Evolutionary conservation across 257 asterid species (phyloP).

Genomic region (Eustoma russellianum): DNA sequence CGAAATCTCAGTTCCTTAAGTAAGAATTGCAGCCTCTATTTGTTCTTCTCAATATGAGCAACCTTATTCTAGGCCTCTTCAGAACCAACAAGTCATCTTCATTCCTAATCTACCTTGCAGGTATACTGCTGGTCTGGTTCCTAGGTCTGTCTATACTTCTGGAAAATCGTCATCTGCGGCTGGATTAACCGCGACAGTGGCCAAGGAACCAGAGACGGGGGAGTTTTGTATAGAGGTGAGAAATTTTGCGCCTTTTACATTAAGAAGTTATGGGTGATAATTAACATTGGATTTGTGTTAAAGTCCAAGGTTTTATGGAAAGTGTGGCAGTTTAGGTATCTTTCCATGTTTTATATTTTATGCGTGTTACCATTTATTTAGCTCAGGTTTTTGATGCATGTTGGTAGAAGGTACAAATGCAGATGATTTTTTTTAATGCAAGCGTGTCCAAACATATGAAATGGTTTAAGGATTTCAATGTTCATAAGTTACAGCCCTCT

Average conservation of each 20-base stretch:
- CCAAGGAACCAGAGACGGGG: constrained; percentile 99
- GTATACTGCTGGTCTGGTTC: constrained; percentile 77
- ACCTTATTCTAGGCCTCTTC: background rate
- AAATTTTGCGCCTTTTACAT: background rate
- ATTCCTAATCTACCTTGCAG: constrained; percentile 29
- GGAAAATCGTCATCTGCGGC: constrained; percentile 99
- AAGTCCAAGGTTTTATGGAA: no score
- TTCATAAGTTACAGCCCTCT: no score
- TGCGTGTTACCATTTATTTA: no score
- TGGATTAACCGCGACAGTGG: constrained; percentile 97
- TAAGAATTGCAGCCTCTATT: constrained; percentile 13
- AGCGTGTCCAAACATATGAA: no score
- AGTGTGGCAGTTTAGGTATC: no score
- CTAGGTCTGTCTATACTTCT: constrained; percentile 96
- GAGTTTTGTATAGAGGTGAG: constrained; percentile 98
- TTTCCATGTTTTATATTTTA: no score
- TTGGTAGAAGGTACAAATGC: no score
- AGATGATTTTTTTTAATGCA: no score
- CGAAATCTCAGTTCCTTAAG: constrained; percentile 96
- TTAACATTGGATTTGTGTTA: no score
- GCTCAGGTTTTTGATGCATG: no score
- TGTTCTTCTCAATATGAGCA: constrained; percentile 5
- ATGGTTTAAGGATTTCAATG: no score
- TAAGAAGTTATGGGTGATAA: no score
- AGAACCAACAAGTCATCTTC: constrained; percentile 2